These are phyloP conservation scores for Penicillium capsulatum DNA, from an alignment of 2,329 filamentous ascomycete species.

Conservation along the genomic window DNA sequence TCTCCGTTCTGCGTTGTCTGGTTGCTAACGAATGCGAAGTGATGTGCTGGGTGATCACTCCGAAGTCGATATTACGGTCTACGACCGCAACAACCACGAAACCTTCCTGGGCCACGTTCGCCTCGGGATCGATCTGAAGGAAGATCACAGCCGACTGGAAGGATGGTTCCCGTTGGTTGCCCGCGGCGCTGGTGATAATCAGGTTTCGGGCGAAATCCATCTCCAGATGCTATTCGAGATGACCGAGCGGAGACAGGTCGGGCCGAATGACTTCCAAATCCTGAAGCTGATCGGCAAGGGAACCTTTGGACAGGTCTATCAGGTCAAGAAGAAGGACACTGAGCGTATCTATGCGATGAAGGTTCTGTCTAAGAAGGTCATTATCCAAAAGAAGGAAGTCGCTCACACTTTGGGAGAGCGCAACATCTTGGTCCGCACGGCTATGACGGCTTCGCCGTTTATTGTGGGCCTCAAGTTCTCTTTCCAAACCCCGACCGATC, in stretches of 20 bases:
- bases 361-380: conserved; percentile 97
- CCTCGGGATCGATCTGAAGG: conserved; percentile 66
- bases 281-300: conserved; percentile 95
- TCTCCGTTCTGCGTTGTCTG: neutral
- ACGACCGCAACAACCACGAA: conserved; percentile 79
- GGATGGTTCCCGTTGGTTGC: conserved; percentile 82
- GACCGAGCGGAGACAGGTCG: conserved; percentile 84
- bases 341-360: conserved; percentile 98
- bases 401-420: conserved; percentile 94
- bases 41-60: conserved; percentile 91
- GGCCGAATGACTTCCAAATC: conserved; percentile 93
- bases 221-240: conserved; percentile 82
- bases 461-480: conserved; percentile 98
- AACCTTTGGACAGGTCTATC: conserved; percentile 97
- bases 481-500: conserved; percentile 93
- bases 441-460: conserved; percentile 92
- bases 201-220: conserved; percentile 79
- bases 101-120: conserved; percentile 89
- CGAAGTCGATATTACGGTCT: conserved; percentile 87
- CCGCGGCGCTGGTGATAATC: conserved; percentile 72
- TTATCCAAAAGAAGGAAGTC: conserved; percentile 99
- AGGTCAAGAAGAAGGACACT: conserved; percentile 96
- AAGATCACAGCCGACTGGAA: conserved; percentile 66
- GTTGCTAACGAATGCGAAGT: conserved; percentile 48
- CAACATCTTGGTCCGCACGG: conserved; percentile 94